A percentile compares a stretch with the other conserved stretches of the same genome.
phyloP scores from a whole-genome alignment of 371 early-diverging fungal genomes.

The Chytridium lagenaria region DNA sequence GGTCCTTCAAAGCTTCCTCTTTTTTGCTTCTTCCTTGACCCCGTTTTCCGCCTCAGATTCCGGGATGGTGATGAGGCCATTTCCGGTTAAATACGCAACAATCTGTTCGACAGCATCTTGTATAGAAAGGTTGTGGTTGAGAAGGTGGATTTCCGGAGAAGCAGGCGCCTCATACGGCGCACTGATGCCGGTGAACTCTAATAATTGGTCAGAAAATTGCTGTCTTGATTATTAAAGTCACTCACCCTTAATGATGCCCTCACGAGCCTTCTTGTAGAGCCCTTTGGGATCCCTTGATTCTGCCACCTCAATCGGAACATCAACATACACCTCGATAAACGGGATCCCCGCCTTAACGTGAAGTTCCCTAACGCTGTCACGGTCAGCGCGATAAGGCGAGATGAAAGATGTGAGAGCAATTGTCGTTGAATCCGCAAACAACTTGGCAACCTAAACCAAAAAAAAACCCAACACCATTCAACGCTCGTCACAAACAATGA shows the following conservation, averaged over 20 bases:
- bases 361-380: conserved; percentile 78
- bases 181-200: conserved; percentile 91
- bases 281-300: conserved; percentile 95
- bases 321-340: conserved; percentile 85
- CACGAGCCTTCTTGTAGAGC: conserved; percentile 92
- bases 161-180: conserved; percentile 91
- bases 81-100: conserved; percentile 33
- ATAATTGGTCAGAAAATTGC: no score
- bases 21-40: neutral
- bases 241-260: conserved; percentile 83
- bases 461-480: neutral
- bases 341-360: conserved; percentile 78
- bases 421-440: conserved; percentile 85
- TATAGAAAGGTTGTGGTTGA: conserved; percentile 75
- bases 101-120: conserved; percentile 48
- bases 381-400: conserved; percentile 84
- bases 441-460: conserved; percentile 66
- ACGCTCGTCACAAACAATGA: neutral
- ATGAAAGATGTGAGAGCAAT: conserved; percentile 91
- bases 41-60: neutral
- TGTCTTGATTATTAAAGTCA: no score
- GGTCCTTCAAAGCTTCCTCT: conserved; percentile 15
- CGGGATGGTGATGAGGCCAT: conserved; percentile 5
- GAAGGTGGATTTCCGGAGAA: conserved; percentile 83
- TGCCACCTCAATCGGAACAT: conserved; percentile 85